Evolutionary conservation across 352 stramenopile genomes (phyloP), one percentile per base, ranked within the genome.

Genomic region (Aphanomyces stellatus): DNA sequence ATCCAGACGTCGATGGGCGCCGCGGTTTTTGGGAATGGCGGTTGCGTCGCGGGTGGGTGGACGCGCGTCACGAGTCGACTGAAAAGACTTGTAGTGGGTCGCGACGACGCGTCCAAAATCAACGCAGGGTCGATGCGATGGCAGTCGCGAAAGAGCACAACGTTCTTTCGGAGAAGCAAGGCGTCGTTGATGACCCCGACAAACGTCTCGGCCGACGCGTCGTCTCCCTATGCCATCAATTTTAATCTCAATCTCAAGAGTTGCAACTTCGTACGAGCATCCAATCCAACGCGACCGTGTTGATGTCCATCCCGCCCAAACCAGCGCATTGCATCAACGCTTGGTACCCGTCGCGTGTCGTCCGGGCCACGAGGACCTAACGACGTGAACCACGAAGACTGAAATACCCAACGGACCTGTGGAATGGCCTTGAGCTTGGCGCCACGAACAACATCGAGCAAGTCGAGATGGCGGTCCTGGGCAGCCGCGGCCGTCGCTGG

Each of bases 291-390:
- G 81, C 77, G 3, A 93, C 76, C 4, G 80, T 90, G 70, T 93
- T 91, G 61, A 87, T 76, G 46, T 86, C 76, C 76, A 93, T 85
- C 3, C 82, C 85, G n/a, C 85, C 85, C 2, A 93, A 63, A 0
- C 85, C 85, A 19, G 73, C 78, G 0, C 74, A 79, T 46, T 89
- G 74, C 71, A 91, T 85, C 19, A 93, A 65, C 70, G 86, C 84
- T 17, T 82, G 76, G 55, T 88, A 86, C 0, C 77, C 84, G 13
- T 86, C 74, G 40, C 79, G 71, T 2, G 53, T 53, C 5, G 84
- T 59, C 4, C 71, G 70, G 0, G 77, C 74, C 0, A 87, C 75
- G n/a, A 86, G 71, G 2, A 90, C 73, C 65, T 90, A 62, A n/a
- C n/a, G n/a, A n/a, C n/a, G n/a, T n/a, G n/a, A n/a, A n/a, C n/a